Percentiles rank a stretch among this genome's conserved stretches.
Evolutionary conservation across 352 stramenopile genomes (phyloP).

Genomic region (Phytophthora crassamura): DNA sequence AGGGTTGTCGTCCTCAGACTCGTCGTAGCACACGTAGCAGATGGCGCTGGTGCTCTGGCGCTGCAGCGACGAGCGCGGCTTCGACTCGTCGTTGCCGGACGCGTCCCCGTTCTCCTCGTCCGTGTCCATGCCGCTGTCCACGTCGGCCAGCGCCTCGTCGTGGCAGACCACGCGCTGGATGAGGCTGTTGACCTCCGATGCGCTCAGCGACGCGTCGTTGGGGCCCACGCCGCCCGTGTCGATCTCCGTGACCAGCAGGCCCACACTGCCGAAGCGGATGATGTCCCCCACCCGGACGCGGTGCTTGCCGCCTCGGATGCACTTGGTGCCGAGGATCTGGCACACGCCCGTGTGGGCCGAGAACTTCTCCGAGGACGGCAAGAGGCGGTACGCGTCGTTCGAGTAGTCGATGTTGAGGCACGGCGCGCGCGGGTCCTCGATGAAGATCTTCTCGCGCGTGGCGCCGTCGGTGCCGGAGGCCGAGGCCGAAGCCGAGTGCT

Average conservation of each 20-base stretch:
- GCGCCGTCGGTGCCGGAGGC: constrained; percentile 31
- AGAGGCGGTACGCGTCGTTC: constrained; percentile 84
- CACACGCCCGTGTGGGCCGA: constrained; percentile 88
- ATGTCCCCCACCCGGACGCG: constrained; percentile 86
- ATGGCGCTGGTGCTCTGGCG: constrained; percentile 82
- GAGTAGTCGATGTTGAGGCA: constrained; percentile 90
- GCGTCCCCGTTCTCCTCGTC: constrained; percentile 86
- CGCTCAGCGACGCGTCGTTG: constrained; percentile 76
- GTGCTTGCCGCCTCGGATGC: constrained; percentile 84
- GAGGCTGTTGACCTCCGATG: constrained; percentile 79
- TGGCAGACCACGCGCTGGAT: constrained; percentile 87
- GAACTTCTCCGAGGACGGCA: constrained; percentile 88
- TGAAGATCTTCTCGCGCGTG: constrained; percentile 84
- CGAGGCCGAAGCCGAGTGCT: constrained; percentile 61
- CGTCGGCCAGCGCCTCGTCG: constrained; percentile 78
- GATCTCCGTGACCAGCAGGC: constrained; percentile 85
- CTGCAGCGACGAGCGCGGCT: constrained; percentile 71
- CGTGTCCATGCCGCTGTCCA: constrained; percentile 86
- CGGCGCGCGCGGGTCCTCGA: constrained; percentile 83
- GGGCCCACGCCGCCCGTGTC: constrained; percentile 73
- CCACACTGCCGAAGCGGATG: constrained; percentile 86
- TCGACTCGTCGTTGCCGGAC: constrained; percentile 86
- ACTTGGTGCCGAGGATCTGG: constrained; percentile 89
- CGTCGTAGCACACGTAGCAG: constrained; percentile 91
- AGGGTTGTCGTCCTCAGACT: constrained; percentile 89